Percentiles rank a stretch among this genome's conserved stretches.
Evolutionary conservation across 169 alveolate genomes (phyloP).

Genomic region (Cystoisospora suis): DNA sequence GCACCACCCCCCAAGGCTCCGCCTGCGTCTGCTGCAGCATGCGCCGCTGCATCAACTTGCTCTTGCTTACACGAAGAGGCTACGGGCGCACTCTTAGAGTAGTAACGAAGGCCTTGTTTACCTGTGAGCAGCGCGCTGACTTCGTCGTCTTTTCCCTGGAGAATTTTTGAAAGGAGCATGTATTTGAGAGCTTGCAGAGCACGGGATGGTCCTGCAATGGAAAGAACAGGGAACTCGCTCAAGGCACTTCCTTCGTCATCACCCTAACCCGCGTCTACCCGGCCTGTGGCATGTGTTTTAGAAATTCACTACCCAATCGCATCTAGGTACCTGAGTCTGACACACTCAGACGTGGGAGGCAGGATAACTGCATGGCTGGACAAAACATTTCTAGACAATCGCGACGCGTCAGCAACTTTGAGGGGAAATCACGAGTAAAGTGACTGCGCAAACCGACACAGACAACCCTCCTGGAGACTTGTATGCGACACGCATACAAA

Average conservation of each 20-base stretch:
- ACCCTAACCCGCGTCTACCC: too few species aligned
- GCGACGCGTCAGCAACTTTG: too few species aligned
- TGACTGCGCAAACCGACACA: too few species aligned
- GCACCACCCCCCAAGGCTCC: neutral
- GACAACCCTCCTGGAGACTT: neutral
- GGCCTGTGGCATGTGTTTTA: too few species aligned
- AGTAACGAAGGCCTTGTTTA: conserved; percentile 77
- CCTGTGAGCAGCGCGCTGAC: conserved; percentile 73
- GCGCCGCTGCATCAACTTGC: conserved; percentile 53
- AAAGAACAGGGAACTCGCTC: too few species aligned
- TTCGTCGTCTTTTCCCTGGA: conserved; percentile 82
- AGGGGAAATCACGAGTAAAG: too few species aligned
- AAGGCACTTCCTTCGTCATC: too few species aligned
- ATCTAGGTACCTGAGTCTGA: too few species aligned
- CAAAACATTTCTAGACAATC: too few species aligned
- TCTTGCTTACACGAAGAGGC: conserved; percentile 62
- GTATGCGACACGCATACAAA: neutral
- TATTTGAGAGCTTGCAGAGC: conserved; percentile 77
- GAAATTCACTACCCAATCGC: too few species aligned
- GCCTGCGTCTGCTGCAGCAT: neutral
- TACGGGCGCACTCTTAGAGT: neutral
- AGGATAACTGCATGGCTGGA: too few species aligned
- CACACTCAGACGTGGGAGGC: too few species aligned
- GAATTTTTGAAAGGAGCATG: conserved; percentile 92
- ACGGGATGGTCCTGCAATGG: neutral